Evolutionary conservation across 257 asterid genomes (phyloP).

Genomic region (Solanum ossicruentum): DNA sequence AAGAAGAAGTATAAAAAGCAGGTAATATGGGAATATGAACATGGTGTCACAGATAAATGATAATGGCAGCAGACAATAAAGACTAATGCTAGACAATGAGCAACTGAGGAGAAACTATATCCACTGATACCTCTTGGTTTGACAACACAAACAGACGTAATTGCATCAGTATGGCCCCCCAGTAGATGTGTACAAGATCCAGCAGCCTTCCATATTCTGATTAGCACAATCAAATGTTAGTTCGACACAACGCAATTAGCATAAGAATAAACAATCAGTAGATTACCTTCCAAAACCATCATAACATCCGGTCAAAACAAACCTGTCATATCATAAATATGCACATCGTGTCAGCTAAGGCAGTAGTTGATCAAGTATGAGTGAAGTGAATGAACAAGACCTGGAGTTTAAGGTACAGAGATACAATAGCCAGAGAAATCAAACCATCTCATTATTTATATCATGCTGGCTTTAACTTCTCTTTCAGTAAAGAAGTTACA

Average conservation of each 20-base stretch:
- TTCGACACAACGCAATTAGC: not conserved
- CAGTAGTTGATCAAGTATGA: not conserved
- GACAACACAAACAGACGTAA: constrained; percentile 64
- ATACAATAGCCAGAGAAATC: not conserved
- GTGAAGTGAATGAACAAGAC: not conserved
- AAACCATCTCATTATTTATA: not conserved
- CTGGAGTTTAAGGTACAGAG: not conserved
- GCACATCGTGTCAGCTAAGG: not conserved
- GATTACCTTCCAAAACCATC: constrained; percentile 91
- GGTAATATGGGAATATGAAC: not conserved
- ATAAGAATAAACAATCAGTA: not conserved
- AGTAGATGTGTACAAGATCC: constrained; percentile 70
- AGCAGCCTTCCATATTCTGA: constrained; percentile 80
- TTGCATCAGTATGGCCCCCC: constrained; percentile 80
- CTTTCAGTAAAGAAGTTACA: not conserved
- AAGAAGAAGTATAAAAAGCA: not conserved
- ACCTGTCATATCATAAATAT: constrained; percentile 34
- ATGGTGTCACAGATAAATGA: not conserved
- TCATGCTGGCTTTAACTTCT: not conserved
- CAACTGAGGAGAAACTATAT: not conserved
- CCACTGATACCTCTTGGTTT: constrained; percentile 41
- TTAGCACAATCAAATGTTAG: not conserved
- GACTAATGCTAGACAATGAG: not conserved
- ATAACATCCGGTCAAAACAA: constrained; percentile 80
- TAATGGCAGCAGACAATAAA: not conserved